Conservation (phyloP, 1,284 basidiomycete genomes). For the Trichosporon coremiiforme region DNA sequence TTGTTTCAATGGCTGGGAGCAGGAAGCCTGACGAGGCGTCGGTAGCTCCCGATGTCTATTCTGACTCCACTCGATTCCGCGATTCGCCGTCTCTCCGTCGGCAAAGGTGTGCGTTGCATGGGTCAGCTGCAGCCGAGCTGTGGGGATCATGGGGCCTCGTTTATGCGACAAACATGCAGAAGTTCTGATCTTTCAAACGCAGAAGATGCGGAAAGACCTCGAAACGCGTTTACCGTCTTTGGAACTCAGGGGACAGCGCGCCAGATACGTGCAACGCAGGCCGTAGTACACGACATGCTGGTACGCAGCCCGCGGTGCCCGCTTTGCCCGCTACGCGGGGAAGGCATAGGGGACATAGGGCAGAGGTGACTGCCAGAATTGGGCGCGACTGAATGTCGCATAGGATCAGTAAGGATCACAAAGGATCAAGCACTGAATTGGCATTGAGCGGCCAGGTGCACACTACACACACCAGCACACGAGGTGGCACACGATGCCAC, state of each 20-base stretch:
- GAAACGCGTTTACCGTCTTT: slow-evolving; percentile 1
- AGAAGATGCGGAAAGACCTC: not conserved
- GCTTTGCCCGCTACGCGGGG: not conserved
- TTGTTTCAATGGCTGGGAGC: slow-evolving; percentile 1
- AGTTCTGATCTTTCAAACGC: not conserved
- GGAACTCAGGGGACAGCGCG: not conserved
- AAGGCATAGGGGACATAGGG: not conserved
- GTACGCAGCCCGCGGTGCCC: not conserved
- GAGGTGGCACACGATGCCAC: not conserved
- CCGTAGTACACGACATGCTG: not conserved
- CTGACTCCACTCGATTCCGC: no score
- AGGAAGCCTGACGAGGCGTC: not conserved
- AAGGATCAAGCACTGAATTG: not conserved
- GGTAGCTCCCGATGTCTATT: not conserved
- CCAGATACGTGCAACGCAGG: not conserved
- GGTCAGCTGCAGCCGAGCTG: not conserved
- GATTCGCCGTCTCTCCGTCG: not conserved
- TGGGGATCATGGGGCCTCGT: not conserved
- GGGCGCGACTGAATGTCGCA: not conserved
- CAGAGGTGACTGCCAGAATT: slow-evolving; percentile 3
- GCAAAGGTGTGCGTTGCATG: not conserved
- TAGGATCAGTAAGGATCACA: no score
- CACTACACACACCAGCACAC: not conserved
- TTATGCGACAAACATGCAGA: no score
- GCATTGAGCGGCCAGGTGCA: not conserved